A percentile compares a stretch with the other conserved stretches of the same genome.
These are phyloP conservation scores for Diversispora epigaea DNA, from an alignment of 192 early-diverging fungal genomes.

Conservation along the genomic window DNA sequence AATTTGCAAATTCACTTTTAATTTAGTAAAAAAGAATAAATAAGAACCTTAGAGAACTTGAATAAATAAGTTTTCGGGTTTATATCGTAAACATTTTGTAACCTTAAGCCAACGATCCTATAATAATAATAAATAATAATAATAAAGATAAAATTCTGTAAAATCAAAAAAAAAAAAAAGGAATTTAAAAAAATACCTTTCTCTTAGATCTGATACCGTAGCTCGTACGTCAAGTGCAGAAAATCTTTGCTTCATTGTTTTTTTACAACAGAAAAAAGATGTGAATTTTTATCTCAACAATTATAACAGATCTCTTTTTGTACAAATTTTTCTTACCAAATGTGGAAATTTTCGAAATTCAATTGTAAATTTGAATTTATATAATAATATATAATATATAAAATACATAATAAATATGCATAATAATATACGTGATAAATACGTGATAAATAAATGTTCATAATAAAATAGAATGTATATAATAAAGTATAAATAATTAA, in stretches of 20 bases:
- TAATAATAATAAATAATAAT: slow-evolving; percentile 1
- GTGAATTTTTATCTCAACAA: too few relatives aligned
- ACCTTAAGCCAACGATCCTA: slow-evolving; percentile 78
- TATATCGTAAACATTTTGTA: slow-evolving; percentile 97
- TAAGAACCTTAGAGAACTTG: slow-evolving; percentile 78
- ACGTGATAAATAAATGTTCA: too few relatives aligned
- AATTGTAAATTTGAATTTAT: too few relatives aligned
- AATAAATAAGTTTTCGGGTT: slow-evolving; percentile 85
- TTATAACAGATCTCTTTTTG: too few relatives aligned
- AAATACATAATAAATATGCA: too few relatives aligned
- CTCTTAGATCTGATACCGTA: slow-evolving; percentile 69
- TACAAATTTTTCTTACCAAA: too few relatives aligned
- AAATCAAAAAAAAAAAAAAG: background rate
- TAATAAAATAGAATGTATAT: too few relatives aligned
- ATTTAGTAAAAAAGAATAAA: background rate
- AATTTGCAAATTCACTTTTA: background rate
- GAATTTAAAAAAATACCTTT: slow-evolving; percentile 46
- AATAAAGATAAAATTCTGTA: background rate
- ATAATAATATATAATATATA: too few relatives aligned
- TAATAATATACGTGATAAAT: too few relatives aligned
- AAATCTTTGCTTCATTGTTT: slow-evolving; percentile 83
- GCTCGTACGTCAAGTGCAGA: slow-evolving; percentile 86
- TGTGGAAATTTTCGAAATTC: too few relatives aligned
- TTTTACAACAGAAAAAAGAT: too few relatives aligned
- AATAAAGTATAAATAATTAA: too few relatives aligned